phyloP scores from a whole-genome alignment of 1,284 basidiomycete species.

The Earliella scabrosa region DNA sequence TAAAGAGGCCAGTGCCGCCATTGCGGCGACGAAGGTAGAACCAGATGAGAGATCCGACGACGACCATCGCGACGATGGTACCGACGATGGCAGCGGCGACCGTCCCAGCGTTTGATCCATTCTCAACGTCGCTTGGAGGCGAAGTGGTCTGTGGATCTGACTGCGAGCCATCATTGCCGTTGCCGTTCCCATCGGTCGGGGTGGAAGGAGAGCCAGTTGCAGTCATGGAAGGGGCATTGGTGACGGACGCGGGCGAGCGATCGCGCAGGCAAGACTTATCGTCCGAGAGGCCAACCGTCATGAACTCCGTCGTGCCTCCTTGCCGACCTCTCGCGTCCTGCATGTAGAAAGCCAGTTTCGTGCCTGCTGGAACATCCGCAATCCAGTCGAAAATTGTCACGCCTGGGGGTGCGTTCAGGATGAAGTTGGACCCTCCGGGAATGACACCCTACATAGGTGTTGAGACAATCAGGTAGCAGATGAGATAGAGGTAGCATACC shows the following conservation, averaged over 20 bases:
- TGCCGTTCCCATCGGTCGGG: background rate
- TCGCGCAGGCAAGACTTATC: slow-evolving; percentile 56
- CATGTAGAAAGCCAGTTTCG: slow-evolving; percentile 64
- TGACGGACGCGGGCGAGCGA: slow-evolving; percentile 54
- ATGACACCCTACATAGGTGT: slow-evolving; percentile 55
- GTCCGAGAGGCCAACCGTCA: slow-evolving; percentile 51
- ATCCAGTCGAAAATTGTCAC: slow-evolving; percentile 57
- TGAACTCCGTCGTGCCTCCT: slow-evolving; percentile 62
- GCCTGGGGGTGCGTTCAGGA: slow-evolving; percentile 49
- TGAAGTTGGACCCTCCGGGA: slow-evolving; percentile 59
- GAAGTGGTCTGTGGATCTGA: background rate
- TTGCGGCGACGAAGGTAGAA: slow-evolving; percentile 29
- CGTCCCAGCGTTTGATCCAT: slow-evolving; percentile 39
- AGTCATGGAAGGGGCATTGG: slow-evolving; percentile 33
- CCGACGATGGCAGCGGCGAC: slow-evolving; percentile 67
- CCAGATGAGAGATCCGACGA: slow-evolving; percentile 26
- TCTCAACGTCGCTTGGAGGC: background rate
- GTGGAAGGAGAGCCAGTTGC: slow-evolving; percentile 13
- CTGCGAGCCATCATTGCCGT: background rate
- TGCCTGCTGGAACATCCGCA: slow-evolving; percentile 61
- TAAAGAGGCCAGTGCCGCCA: slow-evolving; percentile 9
- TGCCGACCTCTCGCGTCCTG: slow-evolving; percentile 56
- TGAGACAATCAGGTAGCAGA: background rate
- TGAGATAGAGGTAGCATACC: slow-evolving; percentile 43
- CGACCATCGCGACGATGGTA: slow-evolving; percentile 53